Evolutionary conservation across 2,329 filamentous ascomycete species (phyloP).

Genomic region (Xylaria sp.): DNA sequence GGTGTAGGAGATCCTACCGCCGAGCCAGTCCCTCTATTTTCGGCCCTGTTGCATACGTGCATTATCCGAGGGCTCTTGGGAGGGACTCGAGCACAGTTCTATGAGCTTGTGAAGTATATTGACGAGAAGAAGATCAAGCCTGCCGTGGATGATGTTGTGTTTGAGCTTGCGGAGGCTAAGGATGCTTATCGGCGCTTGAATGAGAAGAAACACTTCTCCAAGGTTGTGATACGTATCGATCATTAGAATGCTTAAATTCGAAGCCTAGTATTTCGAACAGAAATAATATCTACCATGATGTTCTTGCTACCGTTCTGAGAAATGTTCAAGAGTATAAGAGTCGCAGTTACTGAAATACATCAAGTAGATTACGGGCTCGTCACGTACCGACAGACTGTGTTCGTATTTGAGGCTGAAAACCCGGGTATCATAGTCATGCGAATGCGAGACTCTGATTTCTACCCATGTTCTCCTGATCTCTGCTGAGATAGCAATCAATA

Average conservation of each 20-base stretch:
- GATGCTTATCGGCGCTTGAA: conserved; percentile 48
- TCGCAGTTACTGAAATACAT: no score
- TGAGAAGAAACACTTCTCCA: conserved; percentile 52
- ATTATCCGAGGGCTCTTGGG: conserved; percentile 46
- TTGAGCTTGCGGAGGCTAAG: conserved; percentile 47
- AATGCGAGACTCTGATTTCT: no score
- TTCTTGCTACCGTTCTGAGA: neutral
- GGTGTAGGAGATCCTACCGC: conserved; percentile 47
- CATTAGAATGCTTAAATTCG: conserved; percentile 16
- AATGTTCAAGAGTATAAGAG: neutral
- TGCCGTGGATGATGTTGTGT: conserved; percentile 47
- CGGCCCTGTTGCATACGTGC: conserved; percentile 42
- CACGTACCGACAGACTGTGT: no score
- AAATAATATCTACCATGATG: neutral
- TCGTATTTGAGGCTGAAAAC: no score
- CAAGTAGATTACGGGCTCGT: no score
- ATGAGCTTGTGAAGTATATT: conserved; percentile 47
- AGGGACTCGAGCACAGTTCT: conserved; percentile 45
- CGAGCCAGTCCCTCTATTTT: conserved; percentile 42
- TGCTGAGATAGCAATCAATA: no score
- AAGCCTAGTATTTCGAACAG: neutral
- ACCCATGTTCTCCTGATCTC: no score
- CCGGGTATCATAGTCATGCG: no score
- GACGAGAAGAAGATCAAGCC: conserved; percentile 48
- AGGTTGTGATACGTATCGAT: conserved; percentile 49